Conservation (phyloP, 1,284 basidiomycete species). For the Termitomyces sp. region DNA sequence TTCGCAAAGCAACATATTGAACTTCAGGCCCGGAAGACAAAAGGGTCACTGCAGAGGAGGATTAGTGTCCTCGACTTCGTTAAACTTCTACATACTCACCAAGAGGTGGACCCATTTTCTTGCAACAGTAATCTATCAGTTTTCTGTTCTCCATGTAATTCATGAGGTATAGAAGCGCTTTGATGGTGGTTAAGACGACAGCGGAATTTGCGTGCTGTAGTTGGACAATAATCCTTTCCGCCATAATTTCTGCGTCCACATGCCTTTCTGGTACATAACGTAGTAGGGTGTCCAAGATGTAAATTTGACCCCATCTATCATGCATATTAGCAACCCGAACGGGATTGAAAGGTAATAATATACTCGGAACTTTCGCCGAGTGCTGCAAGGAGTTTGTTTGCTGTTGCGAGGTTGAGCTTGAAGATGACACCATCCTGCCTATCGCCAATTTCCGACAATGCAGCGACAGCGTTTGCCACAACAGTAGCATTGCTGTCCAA, state of each 20-base stretch:
- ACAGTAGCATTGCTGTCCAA: slow-evolving; percentile 93
- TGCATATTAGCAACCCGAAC: background rate
- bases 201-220: slow-evolving; percentile 94
- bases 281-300: slow-evolving; percentile 92
- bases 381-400: slow-evolving; percentile 80
- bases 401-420: slow-evolving; percentile 76
- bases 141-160: slow-evolving; percentile 95
- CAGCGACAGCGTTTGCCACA: slow-evolving; percentile 90
- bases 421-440: slow-evolving; percentile 87
- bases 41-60: slow-evolving; percentile 64
- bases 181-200: slow-evolving; percentile 91
- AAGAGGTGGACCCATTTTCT: slow-evolving; percentile 95
- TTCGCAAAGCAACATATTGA: slow-evolving; percentile 95
- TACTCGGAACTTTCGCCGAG: slow-evolving; percentile 90
- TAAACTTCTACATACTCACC: slow-evolving; percentile 46
- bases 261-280: slow-evolving; percentile 89
- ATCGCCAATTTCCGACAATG: slow-evolving; percentile 89
- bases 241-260: slow-evolving; percentile 88
- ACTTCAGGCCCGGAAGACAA: slow-evolving; percentile 97
- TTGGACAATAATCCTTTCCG: slow-evolving; percentile 88
- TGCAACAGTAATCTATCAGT: slow-evolving; percentile 85
- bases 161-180: slow-evolving; percentile 95
- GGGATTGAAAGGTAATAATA: slow-evolving; percentile 23
- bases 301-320: slow-evolving; percentile 95
- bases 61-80: background rate